phyloP scores from a whole-genome alignment of 306 rosid species.

The Geum urbanum region DNA sequence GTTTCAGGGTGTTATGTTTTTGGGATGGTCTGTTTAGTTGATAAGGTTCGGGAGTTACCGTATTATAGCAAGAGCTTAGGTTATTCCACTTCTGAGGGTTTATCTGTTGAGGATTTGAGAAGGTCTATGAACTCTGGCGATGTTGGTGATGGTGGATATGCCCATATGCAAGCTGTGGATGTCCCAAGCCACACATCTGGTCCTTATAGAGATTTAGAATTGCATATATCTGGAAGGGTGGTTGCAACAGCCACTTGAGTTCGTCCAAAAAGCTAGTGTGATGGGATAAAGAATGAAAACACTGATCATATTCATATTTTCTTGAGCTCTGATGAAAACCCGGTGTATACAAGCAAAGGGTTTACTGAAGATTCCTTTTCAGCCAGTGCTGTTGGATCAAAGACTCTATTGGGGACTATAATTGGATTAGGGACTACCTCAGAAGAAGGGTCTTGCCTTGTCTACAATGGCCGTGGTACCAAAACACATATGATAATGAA shows the following conservation, averaged over 20 bases:
- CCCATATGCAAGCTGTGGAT: slow-evolving; percentile 25
- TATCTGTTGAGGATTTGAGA: slow-evolving; percentile 32
- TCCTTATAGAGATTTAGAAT: slow-evolving; percentile 68
- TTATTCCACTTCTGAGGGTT: slow-evolving; percentile 36
- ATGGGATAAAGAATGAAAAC: slow-evolving; percentile 37
- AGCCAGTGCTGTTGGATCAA: slow-evolving; percentile 37
- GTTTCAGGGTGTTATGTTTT: slow-evolving; percentile 96
- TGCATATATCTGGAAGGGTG: slow-evolving; percentile 74
- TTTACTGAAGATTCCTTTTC: slow-evolving; percentile 29
- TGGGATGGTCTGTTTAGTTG: slow-evolving; percentile 72
- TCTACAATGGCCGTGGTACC: slow-evolving; percentile 57
- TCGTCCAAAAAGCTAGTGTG: slow-evolving; percentile 47
- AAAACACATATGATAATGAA: slow-evolving; percentile 85
- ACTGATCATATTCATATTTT: slow-evolving; percentile 66
- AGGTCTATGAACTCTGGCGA: slow-evolving; percentile 27
- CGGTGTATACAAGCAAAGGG: slow-evolving; percentile 26
- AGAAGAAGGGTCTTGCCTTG: slow-evolving; percentile 81
- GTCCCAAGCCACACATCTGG: slow-evolving; percentile 39
- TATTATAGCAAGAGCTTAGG: slow-evolving; percentile 39
- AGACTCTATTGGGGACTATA: slow-evolving; percentile 72
- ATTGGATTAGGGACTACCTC: slow-evolving; percentile 74
- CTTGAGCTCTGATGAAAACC: slow-evolving; percentile 46
- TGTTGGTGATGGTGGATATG: slow-evolving; percentile 27
- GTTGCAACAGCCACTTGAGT: slow-evolving; percentile 71
- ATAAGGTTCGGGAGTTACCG: slow-evolving; percentile 47